phyloP scores from a whole-genome alignment of 768 basidiomycete genomes.

The Cubamyces sp. region DNA sequence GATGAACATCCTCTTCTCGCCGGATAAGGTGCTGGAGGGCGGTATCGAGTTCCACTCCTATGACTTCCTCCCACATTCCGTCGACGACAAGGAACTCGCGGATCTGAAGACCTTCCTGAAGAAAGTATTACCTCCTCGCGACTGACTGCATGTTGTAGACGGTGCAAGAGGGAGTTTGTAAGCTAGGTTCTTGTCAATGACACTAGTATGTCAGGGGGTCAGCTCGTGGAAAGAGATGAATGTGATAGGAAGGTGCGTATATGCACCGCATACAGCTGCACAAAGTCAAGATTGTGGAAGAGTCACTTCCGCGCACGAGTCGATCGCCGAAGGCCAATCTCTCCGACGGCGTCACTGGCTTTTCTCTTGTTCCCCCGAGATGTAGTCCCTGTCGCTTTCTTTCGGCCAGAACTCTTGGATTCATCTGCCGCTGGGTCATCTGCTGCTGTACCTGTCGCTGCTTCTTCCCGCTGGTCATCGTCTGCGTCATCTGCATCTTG shows the following conservation, averaged over 20 bases:
- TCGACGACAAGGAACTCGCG: constrained; percentile 63
- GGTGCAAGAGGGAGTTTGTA: constrained; percentile 6
- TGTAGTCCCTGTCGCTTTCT: constrained; percentile 1
- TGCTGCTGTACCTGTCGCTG: background rate
- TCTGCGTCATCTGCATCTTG: background rate
- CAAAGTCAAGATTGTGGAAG: background rate
- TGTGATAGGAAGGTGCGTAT: background rate
- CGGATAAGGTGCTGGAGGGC: constrained; percentile 36
- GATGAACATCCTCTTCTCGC: constrained; percentile 46
- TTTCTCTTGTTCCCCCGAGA: constrained; percentile 24
- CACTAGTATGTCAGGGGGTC: background rate
- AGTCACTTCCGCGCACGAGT: constrained; percentile 25
- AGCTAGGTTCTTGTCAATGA: constrained; percentile 1
- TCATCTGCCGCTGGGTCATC: background rate
- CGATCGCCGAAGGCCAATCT: constrained; percentile 20
- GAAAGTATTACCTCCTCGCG: constrained; percentile 48
- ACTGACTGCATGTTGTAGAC: constrained; percentile 9
- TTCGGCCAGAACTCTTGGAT: background rate
- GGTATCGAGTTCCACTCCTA: constrained; percentile 76
- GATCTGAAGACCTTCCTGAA: constrained; percentile 76
- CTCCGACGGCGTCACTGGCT: constrained; percentile 5
- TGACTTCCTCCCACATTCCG: constrained; percentile 67
- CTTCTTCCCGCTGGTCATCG: background rate
- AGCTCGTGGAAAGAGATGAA: background rate
- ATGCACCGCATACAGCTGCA: background rate